Conservation (phyloP, 768 basidiomycete genomes). For the Naganishia kalamii region DNA sequence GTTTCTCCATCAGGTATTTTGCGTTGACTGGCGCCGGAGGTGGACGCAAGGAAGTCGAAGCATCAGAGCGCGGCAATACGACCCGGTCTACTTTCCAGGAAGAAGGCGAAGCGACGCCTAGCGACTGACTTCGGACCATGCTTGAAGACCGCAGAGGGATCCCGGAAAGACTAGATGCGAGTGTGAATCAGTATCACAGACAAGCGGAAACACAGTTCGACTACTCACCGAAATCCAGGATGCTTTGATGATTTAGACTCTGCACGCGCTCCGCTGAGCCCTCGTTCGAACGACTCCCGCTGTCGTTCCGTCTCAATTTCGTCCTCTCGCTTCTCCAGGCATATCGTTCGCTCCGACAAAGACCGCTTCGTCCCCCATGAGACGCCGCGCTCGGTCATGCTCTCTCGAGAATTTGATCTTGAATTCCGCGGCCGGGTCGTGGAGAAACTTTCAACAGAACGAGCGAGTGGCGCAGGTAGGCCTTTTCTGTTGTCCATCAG, state of each 20-base stretch:
- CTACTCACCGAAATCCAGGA: slow-evolving; percentile 4
- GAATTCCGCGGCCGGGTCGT: not conserved
- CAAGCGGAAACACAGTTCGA: not conserved
- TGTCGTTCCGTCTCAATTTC: not conserved
- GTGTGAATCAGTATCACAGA: not conserved
- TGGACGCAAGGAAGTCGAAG: not conserved
- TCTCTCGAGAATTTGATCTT: not conserved
- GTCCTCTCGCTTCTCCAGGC: not conserved
- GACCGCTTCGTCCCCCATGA: slow-evolving; percentile 12
- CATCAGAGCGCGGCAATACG: not conserved
- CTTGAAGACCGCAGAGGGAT: not conserved
- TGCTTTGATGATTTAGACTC: not conserved
- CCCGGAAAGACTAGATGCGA: not conserved
- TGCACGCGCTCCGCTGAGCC: not conserved
- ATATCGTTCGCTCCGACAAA: slow-evolving; percentile 1
- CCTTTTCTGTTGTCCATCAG: not conserved
- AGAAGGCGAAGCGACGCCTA: not conserved
- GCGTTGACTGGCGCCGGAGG: not conserved
- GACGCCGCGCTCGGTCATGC: slow-evolving; percentile 3
- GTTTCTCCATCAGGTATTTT: not conserved
- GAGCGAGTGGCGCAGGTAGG: not conserved
- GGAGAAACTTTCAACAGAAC: not conserved
- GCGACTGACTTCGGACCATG: not conserved
- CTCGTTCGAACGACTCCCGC: not conserved
- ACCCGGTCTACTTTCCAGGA: not conserved